Percentiles rank a stretch among this genome's conserved stretches.
Conservation (phyloP, 1,284 basidiomycete genomes). For the Trametes versicolor region DNA sequence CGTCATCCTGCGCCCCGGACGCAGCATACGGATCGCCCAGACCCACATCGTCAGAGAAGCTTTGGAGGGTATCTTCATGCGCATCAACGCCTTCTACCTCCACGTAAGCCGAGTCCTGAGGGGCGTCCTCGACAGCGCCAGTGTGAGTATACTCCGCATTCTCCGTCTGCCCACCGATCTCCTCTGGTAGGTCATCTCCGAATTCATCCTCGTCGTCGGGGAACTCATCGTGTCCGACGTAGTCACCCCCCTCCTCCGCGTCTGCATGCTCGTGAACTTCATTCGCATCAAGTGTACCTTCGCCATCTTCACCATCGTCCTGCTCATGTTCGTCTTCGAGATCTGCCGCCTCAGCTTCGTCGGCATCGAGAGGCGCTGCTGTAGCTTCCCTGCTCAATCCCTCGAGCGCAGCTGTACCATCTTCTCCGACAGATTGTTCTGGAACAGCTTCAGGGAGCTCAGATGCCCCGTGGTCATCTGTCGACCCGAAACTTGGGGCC, state of each 20-base stretch:
- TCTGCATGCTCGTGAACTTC: slow-evolving; percentile 39
- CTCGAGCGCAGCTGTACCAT: background rate
- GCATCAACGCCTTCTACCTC: slow-evolving; percentile 12
- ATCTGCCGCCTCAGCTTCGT: background rate
- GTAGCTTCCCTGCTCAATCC: background rate
- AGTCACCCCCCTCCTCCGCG: slow-evolving; percentile 39
- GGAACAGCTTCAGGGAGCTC: background rate
- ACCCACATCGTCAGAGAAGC: background rate
- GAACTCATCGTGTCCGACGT: slow-evolving; percentile 39
- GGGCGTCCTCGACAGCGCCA: slow-evolving; percentile 15
- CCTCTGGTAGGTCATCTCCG: slow-evolving; percentile 40
- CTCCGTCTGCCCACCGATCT: slow-evolving; percentile 27
- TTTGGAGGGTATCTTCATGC: background rate
- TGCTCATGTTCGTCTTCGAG: background rate
- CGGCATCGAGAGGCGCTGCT: background rate
- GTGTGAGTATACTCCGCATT: slow-evolving; percentile 10
- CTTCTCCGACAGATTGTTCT: background rate
- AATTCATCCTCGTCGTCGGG: slow-evolving; percentile 45
- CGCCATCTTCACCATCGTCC: slow-evolving; percentile 15
- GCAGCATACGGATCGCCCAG: background rate
- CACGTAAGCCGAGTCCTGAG: slow-evolving; percentile 13
- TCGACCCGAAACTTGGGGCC: background rate
- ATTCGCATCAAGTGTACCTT: slow-evolving; percentile 44
- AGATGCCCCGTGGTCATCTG: background rate
- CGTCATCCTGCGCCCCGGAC: background rate